Base-by-base conservation (phyloP, 441 rosid species). In the Syzygium syzygioides region DNA sequence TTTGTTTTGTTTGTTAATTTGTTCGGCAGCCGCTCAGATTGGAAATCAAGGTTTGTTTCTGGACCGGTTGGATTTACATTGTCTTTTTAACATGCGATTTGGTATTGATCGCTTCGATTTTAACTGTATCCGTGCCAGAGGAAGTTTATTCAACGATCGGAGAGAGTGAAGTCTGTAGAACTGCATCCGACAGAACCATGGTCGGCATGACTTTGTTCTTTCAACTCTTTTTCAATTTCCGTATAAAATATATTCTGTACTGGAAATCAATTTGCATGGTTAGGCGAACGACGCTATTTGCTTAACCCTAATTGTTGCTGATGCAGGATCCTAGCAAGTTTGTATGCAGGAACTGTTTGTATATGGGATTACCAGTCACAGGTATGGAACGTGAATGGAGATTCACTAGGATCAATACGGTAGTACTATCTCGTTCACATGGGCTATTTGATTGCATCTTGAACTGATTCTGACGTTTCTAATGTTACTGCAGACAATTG, bases 131-230 rank as follows among this genome's bases (percentile, higher is more conserved):
- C 11, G 9, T 57, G 50, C 50, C 64, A 87, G 84, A 66, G 60
- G n/a, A 87, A 87, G 30, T 68, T 87, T 87, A 84, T 60, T 68
- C 88, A 87, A 68, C 50, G 60, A 53, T 64, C 88, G 0, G 88
- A 87, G 68, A 87, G 88, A 64, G 88, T 87, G 79, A 87, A 87
- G 80, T 87, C 88, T 9, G 88, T 87, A 34, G 88, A 87, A 34
- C 84, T 87, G 84, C 88, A 87, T 66, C 88, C 88, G 4, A 66
- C 88, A 20, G 88, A 87, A 4, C 88, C 88, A 64, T 87, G 88
- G 88, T 87, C 32, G 18, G 59, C 56, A 87, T 66, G 45, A 87
- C 41, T 55, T 37, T 64, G n/a, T 13, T 68, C 1, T 45, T 6
- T 26, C 28, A 0, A 37, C 80, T 11, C 80, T 11, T n/a, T 62